Percentiles rank a stretch among this genome's conserved stretches.
phyloP scores from a whole-genome alignment of 306 rosid genomes.

The Vachellia collinsii region DNA sequence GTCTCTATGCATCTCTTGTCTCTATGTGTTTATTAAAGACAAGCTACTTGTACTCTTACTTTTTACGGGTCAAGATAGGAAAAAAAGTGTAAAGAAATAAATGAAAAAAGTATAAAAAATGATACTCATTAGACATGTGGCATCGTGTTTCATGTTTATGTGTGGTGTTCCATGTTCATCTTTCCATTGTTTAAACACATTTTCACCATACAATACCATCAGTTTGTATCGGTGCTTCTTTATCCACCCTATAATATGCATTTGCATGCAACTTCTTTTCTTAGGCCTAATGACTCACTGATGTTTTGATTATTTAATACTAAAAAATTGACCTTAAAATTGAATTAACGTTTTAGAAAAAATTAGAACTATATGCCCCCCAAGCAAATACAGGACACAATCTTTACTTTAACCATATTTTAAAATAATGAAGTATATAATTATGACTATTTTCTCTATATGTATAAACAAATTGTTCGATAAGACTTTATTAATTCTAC shows the following conservation, averaged over 20 bases:
- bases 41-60: constrained; percentile 75
- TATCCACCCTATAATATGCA: neutral
- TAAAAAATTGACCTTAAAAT: neutral
- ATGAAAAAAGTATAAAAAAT: constrained; percentile 62
- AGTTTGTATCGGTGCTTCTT: too few species aligned
- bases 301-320: neutral
- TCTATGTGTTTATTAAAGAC: constrained; percentile 53
- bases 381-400: neutral
- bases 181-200: too few species aligned
- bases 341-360: too few species aligned
- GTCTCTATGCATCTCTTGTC: too few species aligned
- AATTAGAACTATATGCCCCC: neutral
- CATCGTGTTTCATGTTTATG: constrained; percentile 85
- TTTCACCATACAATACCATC: too few species aligned
- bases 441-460: neutral
- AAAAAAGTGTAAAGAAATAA: too few species aligned
- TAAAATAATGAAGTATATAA: too few species aligned
- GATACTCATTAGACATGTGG: constrained; percentile 81
- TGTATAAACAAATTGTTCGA: too few species aligned
- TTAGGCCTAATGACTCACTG: neutral
- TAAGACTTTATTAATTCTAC: too few species aligned
- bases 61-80: constrained; percentile 39
- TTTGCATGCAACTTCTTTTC: neutral
- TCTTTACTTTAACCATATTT: neutral
- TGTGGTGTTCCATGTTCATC: too few species aligned